Evolutionary conservation across 2,329 filamentous ascomycete genomes (phyloP).

Genomic region (Fusarium marasasianum): DNA sequence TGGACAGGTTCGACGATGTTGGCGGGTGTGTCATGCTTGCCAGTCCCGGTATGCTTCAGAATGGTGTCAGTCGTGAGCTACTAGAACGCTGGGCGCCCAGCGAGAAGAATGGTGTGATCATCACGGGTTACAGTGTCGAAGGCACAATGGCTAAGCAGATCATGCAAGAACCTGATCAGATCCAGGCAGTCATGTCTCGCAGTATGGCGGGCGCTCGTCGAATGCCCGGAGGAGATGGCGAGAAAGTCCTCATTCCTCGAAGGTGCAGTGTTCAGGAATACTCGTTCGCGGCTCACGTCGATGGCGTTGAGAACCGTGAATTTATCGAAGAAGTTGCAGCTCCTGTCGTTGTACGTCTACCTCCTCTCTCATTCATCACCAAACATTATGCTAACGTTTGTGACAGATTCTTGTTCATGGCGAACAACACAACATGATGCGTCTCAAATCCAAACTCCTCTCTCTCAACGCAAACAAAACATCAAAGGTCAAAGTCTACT

Average conservation of each 20-base stretch:
- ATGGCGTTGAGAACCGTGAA: constrained; percentile 93
- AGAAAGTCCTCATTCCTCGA: constrained; percentile 90
- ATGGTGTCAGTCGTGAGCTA: constrained; percentile 90
- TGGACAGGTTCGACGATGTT: constrained; percentile 96
- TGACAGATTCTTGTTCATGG: constrained; percentile 91
- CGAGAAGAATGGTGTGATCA: constrained; percentile 96
- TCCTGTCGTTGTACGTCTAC: constrained; percentile 82
- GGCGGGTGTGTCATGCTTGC: constrained; percentile 97
- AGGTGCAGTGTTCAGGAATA: constrained; percentile 94
- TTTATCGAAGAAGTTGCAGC: constrained; percentile 96
- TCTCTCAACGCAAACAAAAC: constrained; percentile 87
- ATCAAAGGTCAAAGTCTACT: constrained; percentile 89
- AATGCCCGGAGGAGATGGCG: constrained; percentile 73
- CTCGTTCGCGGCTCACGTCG: constrained; percentile 96
- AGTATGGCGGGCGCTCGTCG: constrained; percentile 71
- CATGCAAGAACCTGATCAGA: constrained; percentile 93
- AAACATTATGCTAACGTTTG: constrained; percentile 9
- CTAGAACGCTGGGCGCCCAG: constrained; percentile 96
- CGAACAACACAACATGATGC: constrained; percentile 98
- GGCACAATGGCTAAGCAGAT: constrained; percentile 98
- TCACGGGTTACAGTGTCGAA: constrained; percentile 98
- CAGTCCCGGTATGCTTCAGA: constrained; percentile 97
- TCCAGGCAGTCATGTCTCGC: constrained; percentile 90
- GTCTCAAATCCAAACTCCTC: constrained; percentile 91
- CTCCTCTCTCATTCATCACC: neutral